Evolutionary conservation across 805 yeast species (phyloP).

Genomic region (Lipomyces lipofer): DNA sequence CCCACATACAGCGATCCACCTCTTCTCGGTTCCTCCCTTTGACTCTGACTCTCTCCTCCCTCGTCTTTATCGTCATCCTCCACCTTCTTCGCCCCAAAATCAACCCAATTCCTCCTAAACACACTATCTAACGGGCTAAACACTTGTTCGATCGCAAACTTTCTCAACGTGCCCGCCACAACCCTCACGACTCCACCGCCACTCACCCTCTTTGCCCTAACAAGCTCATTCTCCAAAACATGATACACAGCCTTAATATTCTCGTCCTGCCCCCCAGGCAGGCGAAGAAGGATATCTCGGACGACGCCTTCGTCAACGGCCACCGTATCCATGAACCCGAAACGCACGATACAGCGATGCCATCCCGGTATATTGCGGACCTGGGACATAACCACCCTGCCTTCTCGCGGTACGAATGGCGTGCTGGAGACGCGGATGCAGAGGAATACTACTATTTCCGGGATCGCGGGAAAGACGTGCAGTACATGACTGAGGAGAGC

Average conservation of each 20-base stretch:
- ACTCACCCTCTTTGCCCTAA: slow-evolving; percentile 3
- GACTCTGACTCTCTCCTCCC: no score
- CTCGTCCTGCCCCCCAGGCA: no score
- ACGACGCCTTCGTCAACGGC: slow-evolving; percentile 26
- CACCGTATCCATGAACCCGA: slow-evolving; percentile 51
- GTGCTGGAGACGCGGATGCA: slow-evolving; percentile 46
- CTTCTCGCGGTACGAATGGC: slow-evolving; percentile 47
- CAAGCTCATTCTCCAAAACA: slow-evolving; percentile 7
- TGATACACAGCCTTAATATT: slow-evolving; percentile 9
- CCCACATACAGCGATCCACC: no score
- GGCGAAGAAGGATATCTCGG: slow-evolving; percentile 1
- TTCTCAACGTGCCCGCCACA: neutral
- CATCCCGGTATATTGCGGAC: slow-evolving; percentile 48
- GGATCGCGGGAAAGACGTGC: slow-evolving; percentile 47
- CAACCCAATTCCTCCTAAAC: neutral
- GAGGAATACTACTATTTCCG: slow-evolving; percentile 48
- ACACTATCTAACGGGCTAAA: slow-evolving; percentile 14
- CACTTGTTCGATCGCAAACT: slow-evolving; percentile 10
- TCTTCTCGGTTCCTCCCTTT: no score
- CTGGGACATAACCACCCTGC: slow-evolving; percentile 45
- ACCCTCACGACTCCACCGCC: neutral
- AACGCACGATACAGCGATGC: slow-evolving; percentile 50
- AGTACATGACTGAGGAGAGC: slow-evolving; percentile 44
- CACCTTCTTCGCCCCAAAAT: neutral
- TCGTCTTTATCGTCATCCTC: neutral